Percentiles rank a stretch among this genome's conserved stretches.
These are phyloP conservation scores for Eimeria praecox DNA, from an alignment of 169 alveolate genomes.

Conservation along the genomic window DNA sequence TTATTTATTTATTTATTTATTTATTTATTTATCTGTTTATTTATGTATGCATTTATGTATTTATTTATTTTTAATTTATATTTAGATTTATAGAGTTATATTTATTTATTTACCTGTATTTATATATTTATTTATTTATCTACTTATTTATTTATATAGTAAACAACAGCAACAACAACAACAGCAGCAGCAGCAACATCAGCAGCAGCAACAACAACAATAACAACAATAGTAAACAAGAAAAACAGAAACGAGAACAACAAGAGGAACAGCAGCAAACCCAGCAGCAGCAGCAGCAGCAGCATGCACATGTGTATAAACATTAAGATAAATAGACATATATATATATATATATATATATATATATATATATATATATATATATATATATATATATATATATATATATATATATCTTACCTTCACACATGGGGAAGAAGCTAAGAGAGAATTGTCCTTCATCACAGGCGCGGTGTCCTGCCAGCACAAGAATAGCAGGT, in stretches of 20 bases:
- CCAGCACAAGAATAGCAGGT: conserved; percentile 86
- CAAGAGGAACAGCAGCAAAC: too few relatives aligned
- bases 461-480: conserved; percentile 88
- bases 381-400: not conserved
- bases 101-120: not conserved
- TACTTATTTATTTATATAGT: not conserved
- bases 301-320: too few relatives aligned
- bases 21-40: not conserved
- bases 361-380: too few relatives aligned
- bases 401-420: not conserved
- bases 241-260: too few relatives aligned
- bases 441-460: conserved; percentile 87
- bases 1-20: not conserved
- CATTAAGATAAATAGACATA: too few relatives aligned
- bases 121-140: not conserved
- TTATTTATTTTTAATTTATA: too few relatives aligned
- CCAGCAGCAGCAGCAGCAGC: too few relatives aligned
- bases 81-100: not conserved
- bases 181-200: too few relatives aligned
- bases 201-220: too few relatives aligned
- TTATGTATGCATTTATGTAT: not conserved
- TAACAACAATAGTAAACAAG: too few relatives aligned
- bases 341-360: not conserved
- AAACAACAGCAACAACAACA: too few relatives aligned
- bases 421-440: conserved; percentile 89